Base-by-base conservation (phyloP, 495 filamentous ascomycete species). In the Hypoxylon cercidicola region DNA sequence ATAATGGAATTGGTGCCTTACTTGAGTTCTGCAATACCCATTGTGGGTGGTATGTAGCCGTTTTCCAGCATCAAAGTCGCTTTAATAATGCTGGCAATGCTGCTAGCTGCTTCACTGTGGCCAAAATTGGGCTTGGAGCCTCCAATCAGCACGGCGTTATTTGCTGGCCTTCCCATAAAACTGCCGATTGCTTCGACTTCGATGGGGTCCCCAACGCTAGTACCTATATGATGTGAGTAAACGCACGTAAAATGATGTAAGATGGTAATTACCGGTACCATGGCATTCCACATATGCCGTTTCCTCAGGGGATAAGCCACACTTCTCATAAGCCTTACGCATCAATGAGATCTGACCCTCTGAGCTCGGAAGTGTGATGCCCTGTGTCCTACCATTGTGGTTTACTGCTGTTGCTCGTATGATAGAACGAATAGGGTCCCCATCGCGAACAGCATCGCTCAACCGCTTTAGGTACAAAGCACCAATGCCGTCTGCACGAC, bases 251-350 rank as follows among this genome's bases (percentile, higher is more conserved):
- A 25, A 25, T 25, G 23, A 25, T 5, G 23, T 25, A 5, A 25
- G 23, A 5, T 25, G 23, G 5, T 25, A 25, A 25, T 25, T 25
- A 25, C 23, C 23, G 23, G 83, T 85, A 1, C 81, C 82, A 53
- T 85, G 82, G 9, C 74, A 81, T 49, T 82, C 79, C 11, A 86
- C 68, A 37, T 78, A 83, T 9, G 72, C 57, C 0, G 82, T 85
- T 3, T 75, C 57, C 4, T 44, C n/a, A 1, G 74, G 72, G 20
- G 70, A 19, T 1, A 80, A 68, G 1, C 74, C 72, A 7, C 75
- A 78, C 18, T 61, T 48, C 15, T 55, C 35, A 58, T 77, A 79
- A 1, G 79, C 72, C 35, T 70, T 65, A 13, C 77, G 74, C 16
- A 81, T 78, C 0, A 84, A 64, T 0, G 62, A 61, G 28, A 76